Percentiles rank a stretch among this genome's conserved stretches.
Evolutionary conservation across 345 rosid genomes (phyloP).

Genomic region (Rhizophora mangle): DNA sequence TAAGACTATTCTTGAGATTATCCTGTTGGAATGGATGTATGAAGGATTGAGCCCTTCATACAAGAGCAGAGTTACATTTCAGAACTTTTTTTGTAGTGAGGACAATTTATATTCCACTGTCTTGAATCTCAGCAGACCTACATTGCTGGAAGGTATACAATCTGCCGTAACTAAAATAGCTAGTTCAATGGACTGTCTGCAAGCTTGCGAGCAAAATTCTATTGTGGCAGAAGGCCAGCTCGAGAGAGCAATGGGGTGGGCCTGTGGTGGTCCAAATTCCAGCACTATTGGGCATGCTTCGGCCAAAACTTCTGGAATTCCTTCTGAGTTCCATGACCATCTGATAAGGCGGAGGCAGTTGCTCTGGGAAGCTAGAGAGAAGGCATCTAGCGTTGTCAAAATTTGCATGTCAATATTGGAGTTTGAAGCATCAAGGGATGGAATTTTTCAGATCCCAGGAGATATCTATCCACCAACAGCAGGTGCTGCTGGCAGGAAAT

Average conservation of each 20-base stretch:
- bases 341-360: constrained; percentile 63
- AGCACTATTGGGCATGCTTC: constrained; percentile 48
- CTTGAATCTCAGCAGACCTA: constrained; percentile 59
- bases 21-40: constrained; percentile 93
- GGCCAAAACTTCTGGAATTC: constrained; percentile 70
- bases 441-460: constrained; percentile 57
- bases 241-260: constrained; percentile 97
- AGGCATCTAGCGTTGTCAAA: constrained; percentile 64
- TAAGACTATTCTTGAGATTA: constrained; percentile 65
- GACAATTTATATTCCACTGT: constrained; percentile 55
- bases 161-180: constrained; percentile 57
- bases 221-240: constrained; percentile 77
- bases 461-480: constrained; percentile 43
- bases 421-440: constrained; percentile 90
- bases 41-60: constrained; percentile 63
- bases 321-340: constrained; percentile 80
- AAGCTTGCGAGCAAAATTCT: constrained; percentile 67
- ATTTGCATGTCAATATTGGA: constrained; percentile 74
- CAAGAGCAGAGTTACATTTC: constrained; percentile 49
- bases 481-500: constrained; percentile 53
- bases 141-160: constrained; percentile 61
- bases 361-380: constrained; percentile 75
- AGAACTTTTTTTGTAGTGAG: constrained; percentile 47
- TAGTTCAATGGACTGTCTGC: constrained; percentile 65
- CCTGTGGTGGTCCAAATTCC: constrained; percentile 82